A percentile compares a stretch with the other conserved stretches of the same genome.
phyloP scores from a whole-genome alignment of 441 rosid species.

The Pelargonium fulgidum region DNA sequence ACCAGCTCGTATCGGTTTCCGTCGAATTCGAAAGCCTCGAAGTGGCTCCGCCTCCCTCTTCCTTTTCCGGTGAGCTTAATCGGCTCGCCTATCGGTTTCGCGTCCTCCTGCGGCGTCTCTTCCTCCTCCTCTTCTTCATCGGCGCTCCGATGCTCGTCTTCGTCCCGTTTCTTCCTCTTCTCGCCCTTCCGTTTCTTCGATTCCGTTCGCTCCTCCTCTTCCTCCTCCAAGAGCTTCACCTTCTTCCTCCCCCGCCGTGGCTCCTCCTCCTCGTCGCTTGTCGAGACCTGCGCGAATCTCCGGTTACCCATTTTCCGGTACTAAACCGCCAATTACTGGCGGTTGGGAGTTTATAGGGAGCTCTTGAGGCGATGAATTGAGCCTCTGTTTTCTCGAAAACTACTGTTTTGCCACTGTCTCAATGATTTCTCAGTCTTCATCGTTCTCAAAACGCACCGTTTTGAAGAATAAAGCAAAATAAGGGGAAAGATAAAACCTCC shows the following conservation, averaged over 20 bases:
- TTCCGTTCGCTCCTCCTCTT: slow-evolving; percentile 17
- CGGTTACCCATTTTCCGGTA: slow-evolving; percentile 46
- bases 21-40: slow-evolving; percentile 61
- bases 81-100: slow-evolving; percentile 61
- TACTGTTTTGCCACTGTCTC: no score
- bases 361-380: no score
- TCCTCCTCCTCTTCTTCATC: slow-evolving; percentile 43
- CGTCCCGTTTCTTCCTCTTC: slow-evolving; percentile 24
- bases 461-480: no score
- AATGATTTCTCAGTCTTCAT: no score
- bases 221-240: slow-evolving; percentile 19
- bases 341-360: no score
- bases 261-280: slow-evolving; percentile 82
- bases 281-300: slow-evolving; percentile 63
- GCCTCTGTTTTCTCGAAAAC: no score
- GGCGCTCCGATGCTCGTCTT: slow-evolving; percentile 11
- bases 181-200: slow-evolving; percentile 36
- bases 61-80: slow-evolving; percentile 71
- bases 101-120: slow-evolving; percentile 60
- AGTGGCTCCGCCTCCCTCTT: slow-evolving; percentile 53
- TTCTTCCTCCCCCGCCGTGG: slow-evolving; percentile 4
- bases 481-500: no score
- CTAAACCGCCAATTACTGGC: no score
- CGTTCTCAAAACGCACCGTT: no score
- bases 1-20: slow-evolving; percentile 73